These are phyloP conservation scores for Cicer yamashitae DNA, from an alignment of 306 rosid species.

Conservation along the genomic window DNA sequence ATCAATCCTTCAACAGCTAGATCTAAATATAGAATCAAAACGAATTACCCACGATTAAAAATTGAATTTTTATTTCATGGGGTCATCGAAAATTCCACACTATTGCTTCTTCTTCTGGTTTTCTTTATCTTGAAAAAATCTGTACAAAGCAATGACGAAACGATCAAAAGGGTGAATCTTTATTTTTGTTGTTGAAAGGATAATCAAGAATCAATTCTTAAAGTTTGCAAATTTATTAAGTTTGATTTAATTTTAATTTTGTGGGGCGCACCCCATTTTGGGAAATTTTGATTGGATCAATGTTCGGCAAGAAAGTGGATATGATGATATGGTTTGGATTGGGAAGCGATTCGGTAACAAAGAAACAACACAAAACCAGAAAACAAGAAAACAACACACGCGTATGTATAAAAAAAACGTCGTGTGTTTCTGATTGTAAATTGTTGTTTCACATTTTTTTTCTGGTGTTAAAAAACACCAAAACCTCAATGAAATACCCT, in stretches of 20 bases:
- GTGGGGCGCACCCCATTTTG: not conserved
- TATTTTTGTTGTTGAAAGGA: not conserved
- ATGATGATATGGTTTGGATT: not conserved
- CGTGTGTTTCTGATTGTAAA: not conserved
- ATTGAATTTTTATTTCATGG: conserved; percentile 33
- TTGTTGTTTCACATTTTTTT: conserved; percentile 33
- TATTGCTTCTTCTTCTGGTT: not conserved
- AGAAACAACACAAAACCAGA: conserved; percentile 7
- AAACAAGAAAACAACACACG: conserved; percentile 34
- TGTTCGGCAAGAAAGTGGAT: conserved; percentile 19
- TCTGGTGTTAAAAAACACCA: conserved; percentile 18
- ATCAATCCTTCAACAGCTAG: conserved; percentile 23
- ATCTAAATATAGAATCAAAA: conserved; percentile 31
- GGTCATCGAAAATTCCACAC: not conserved
- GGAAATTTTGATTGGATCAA: conserved; percentile 41
- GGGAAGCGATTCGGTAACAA: conserved; percentile 11
- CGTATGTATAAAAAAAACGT: conserved; percentile 8
- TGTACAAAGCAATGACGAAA: conserved; percentile 32
- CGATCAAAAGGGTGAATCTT: conserved; percentile 19
- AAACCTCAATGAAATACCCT: conserved; percentile 30
- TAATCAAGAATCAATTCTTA: conserved; percentile 37
- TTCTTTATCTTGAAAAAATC: conserved; percentile 27
- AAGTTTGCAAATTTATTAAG: conserved; percentile 18
- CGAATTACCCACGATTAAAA: conserved; percentile 52
- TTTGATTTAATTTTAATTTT: not conserved